A percentile compares a stretch with the other conserved stretches of the same genome.
phyloP scores from a whole-genome alignment of 78 protist species.

The Dictyostelium discoideum region DNA sequence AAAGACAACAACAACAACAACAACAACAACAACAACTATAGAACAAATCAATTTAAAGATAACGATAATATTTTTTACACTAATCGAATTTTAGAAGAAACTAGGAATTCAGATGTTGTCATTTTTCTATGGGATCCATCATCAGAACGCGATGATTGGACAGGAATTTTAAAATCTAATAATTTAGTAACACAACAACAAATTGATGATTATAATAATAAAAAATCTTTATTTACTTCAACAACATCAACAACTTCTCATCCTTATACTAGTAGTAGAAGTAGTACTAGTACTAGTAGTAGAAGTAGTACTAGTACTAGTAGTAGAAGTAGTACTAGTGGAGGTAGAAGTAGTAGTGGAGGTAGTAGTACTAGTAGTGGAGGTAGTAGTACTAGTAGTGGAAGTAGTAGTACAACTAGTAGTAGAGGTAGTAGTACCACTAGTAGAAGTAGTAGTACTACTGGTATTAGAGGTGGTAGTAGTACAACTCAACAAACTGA shows the following conservation, averaged over 20 bases:
- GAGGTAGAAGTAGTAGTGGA: too few relatives aligned
- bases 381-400: too few relatives aligned
- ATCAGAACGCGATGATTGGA: not conserved
- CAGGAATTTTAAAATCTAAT: slow-evolving; percentile 15
- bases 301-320: too few relatives aligned
- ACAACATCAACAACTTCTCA: not conserved
- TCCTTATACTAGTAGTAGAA: too few relatives aligned
- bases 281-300: too few relatives aligned
- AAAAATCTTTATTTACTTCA: not conserved
- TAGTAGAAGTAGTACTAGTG: too few relatives aligned
- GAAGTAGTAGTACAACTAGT: too few relatives aligned
- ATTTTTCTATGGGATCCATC: slow-evolving; percentile 38
- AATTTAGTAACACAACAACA: not conserved
- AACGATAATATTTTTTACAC: not conserved
- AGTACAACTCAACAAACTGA: not conserved
- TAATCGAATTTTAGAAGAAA: not conserved
- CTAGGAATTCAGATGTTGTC: not conserved
- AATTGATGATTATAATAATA: not conserved
- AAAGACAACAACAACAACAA: too few relatives aligned
- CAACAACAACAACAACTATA: not conserved
- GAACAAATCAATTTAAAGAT: not conserved
- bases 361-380: too few relatives aligned
- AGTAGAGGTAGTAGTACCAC: too few relatives aligned
- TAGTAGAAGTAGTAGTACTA: too few relatives aligned
- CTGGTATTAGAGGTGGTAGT: too few relatives aligned